These are phyloP conservation scores for Pinus albicaulis DNA, from an alignment of 75 land plant genomes.

Conservation along the genomic window DNA sequence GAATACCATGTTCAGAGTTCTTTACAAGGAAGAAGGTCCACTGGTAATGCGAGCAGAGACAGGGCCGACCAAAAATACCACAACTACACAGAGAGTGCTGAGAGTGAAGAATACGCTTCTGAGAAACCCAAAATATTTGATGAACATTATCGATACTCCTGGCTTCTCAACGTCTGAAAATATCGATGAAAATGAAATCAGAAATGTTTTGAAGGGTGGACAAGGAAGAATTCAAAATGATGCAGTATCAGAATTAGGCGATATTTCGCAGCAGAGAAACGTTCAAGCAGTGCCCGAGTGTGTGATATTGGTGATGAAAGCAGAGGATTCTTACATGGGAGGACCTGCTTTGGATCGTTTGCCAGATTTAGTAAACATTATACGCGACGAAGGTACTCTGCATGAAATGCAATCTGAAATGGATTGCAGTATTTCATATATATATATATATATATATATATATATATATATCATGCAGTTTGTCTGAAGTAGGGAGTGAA, in stretches of 20 bases:
- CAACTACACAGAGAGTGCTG: background rate
- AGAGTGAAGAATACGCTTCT: background rate
- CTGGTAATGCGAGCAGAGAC: conserved; percentile 3
- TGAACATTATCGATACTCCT: background rate
- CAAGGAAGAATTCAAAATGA: too few relatives aligned
- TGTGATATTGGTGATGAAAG: background rate
- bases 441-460: background rate
- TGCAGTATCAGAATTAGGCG: too few relatives aligned
- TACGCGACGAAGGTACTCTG: conserved; percentile 1
- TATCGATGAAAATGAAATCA: background rate
- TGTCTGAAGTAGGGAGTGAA: too few relatives aligned
- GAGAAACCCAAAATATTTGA: background rate
- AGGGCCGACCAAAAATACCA: background rate
- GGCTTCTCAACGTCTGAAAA: background rate
- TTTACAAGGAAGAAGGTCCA: conserved; percentile 1
- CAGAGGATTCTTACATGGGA: background rate
- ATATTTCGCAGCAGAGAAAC: too few relatives aligned
- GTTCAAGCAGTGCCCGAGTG: background rate
- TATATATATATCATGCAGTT: too few relatives aligned
- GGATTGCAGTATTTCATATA: background rate
- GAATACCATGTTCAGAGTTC: conserved; percentile 9
- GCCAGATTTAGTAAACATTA: background rate
- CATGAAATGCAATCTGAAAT: background rate
- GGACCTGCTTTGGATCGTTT: background rate
- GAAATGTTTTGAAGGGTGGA: background rate